phyloP scores from a whole-genome alignment of 225 moss, liverwort and hornwort genomes.

The Thuidium tamariscinum region DNA sequence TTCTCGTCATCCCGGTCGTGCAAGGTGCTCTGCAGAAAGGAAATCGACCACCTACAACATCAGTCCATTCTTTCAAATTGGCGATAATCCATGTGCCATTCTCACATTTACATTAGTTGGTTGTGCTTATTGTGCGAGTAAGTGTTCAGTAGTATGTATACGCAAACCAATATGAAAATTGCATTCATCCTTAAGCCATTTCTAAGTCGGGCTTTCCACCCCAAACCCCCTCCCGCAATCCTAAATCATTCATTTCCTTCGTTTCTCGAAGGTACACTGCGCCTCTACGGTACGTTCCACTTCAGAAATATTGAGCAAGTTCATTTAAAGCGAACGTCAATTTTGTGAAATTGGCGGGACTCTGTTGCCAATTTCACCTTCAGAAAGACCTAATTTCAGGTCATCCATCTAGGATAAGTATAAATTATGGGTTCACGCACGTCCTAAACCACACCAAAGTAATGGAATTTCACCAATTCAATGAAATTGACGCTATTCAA shows the following conservation, averaged over 20 bases:
- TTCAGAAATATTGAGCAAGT: background rate
- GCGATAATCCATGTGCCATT: background rate
- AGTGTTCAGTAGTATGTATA: too few species aligned
- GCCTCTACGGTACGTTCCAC: background rate
- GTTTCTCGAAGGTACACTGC: background rate
- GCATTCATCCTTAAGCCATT: background rate
- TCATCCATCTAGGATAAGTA: background rate
- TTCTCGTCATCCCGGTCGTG: constrained; percentile 25
- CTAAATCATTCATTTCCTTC: background rate
- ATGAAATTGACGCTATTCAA: background rate
- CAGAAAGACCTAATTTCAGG: background rate
- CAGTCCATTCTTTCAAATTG: background rate
- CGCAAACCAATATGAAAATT: background rate
- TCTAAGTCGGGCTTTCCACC: background rate
- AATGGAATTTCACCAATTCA: background rate
- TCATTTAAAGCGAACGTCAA: background rate
- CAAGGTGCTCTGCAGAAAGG: constrained; percentile 5
- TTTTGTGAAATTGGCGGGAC: background rate
- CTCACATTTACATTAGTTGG: background rate
- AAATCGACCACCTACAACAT: too few species aligned
- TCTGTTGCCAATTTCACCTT: background rate
- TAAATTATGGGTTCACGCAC: background rate
- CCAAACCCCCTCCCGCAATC: background rate
- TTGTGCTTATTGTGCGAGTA: background rate
- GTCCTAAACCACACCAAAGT: background rate